Evolutionary conservation across 495 filamentous ascomycete genomes (phyloP), one percentile per base, ranked within the genome.

Genomic region (Aspergillus panamensis): DNA sequence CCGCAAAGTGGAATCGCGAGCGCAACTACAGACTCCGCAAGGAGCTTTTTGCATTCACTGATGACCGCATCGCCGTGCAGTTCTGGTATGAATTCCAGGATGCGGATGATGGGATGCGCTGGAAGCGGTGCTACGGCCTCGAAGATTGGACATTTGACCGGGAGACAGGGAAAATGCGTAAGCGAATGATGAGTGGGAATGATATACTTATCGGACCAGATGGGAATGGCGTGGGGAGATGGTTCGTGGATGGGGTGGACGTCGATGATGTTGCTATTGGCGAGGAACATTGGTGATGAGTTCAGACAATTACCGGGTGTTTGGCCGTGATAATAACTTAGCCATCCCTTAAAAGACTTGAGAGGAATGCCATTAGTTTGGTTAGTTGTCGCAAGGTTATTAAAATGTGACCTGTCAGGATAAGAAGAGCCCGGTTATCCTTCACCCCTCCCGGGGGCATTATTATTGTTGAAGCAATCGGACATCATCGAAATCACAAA

Each of bases 31-130:
- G 82, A 2, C 81, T 96, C 39, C 83, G 91, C 52, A 96, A 96
- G 71, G 92, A 97, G 66, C 78, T 97, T 8, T 96, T 96, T 73
- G 80, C 89, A 10, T 83, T 70, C 45, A 55, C 54, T 13, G 74
- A 73, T 43, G 64, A 76, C 52, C 70, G 67, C 14, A 95, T 93
- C 63, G 90, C 89, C 1, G 90, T 94, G 40, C 88, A 95, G 71
- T 96, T 96, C 70, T 96, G 91, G 91, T 96, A 96, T 59, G 91
- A 96, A 70, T 96, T 83, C 72, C 81, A 84, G 53, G 90, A 96
- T 64, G 72, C 69, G 6, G 58, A 79, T 1, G 87, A 90, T 58
- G 70, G 64, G 6, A 76, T 82, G 65, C 86, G 89, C 64, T 97
- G 91, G 92, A 95, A 89, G 81, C 80, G 92, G 16, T 92, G 89